phyloP scores from a whole-genome alignment of 805 yeast species.

The Zygotorulaspora chibaensis region DNA sequence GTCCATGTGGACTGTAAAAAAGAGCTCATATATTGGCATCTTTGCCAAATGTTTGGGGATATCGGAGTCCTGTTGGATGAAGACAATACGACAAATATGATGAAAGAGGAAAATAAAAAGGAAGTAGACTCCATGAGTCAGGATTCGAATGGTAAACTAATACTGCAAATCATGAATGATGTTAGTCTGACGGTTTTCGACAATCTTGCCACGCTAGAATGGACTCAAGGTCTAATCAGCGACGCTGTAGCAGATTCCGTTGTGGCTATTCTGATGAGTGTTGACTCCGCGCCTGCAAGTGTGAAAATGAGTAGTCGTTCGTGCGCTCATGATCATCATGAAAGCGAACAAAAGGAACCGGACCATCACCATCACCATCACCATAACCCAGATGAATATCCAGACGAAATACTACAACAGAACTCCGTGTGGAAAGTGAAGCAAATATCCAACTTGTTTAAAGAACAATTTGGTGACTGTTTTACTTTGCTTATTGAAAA shows the following conservation, averaged over 20 bases:
- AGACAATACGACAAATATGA: slow-evolving; percentile 31
- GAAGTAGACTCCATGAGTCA: slow-evolving; percentile 4
- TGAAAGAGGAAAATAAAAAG: slow-evolving; percentile 7
- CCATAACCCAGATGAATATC: slow-evolving; percentile 13
- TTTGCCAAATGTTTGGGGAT: slow-evolving; percentile 92
- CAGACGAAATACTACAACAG: slow-evolving; percentile 14
- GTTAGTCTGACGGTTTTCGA: slow-evolving; percentile 48
- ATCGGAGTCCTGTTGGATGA: slow-evolving; percentile 61
- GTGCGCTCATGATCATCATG: slow-evolving; percentile 41
- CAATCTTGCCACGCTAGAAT: slow-evolving; percentile 64
- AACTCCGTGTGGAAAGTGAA: slow-evolving; percentile 39
- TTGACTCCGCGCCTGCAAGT: slow-evolving; percentile 92
- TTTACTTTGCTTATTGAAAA: slow-evolving; percentile 36
- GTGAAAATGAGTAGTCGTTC: slow-evolving; percentile 74
- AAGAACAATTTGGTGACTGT: slow-evolving; percentile 86
- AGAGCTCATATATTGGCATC: slow-evolving; percentile 80
- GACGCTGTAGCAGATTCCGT: slow-evolving; percentile 95
- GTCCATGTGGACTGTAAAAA: slow-evolving; percentile 76
- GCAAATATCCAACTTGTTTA: slow-evolving; percentile 58
- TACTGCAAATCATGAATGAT: slow-evolving; percentile 59
- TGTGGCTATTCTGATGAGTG: slow-evolving; percentile 82
- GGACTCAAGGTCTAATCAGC: slow-evolving; percentile 85
- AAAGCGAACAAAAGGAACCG: slow-evolving; percentile 24
- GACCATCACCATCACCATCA: slow-evolving; percentile 25
- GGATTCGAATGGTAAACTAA: slow-evolving; percentile 38